Evolutionary conservation across 805 yeast species (phyloP).

Genomic region (Diddensiella santjacobensis): DNA sequence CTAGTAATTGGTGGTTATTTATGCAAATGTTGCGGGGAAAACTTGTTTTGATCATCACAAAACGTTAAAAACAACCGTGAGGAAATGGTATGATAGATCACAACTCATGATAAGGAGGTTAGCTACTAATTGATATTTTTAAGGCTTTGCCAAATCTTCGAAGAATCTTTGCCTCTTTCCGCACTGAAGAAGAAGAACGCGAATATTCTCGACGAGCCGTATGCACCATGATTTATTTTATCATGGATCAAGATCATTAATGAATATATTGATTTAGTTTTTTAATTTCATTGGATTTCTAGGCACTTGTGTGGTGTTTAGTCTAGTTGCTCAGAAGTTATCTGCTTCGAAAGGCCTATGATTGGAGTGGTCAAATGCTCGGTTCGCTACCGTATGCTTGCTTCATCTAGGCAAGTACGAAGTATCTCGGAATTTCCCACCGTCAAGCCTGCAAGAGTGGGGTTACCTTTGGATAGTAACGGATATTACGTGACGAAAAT

Average conservation of each 20-base stretch:
- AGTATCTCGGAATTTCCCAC: no score
- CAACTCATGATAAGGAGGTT: no score
- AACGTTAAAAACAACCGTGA: neutral
- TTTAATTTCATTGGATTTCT: slow-evolving; percentile 68
- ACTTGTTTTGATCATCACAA: no score
- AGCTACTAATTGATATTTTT: neutral
- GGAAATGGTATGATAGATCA: neutral
- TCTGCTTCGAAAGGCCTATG: slow-evolving; percentile 13
- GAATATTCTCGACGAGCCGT: slow-evolving; percentile 66
- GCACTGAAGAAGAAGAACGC: slow-evolving; percentile 84
- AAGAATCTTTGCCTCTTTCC: slow-evolving; percentile 72
- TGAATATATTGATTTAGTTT: slow-evolving; percentile 16
- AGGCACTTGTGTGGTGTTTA: slow-evolving; percentile 75
- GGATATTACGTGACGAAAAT: neutral
- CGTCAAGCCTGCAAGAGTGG: no score
- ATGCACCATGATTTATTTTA: neutral
- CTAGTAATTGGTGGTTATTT: no score
- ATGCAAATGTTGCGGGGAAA: no score
- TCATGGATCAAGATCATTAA: neutral
- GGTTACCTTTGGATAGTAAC: neutral
- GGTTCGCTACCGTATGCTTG: no score
- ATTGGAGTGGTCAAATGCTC: neutral
- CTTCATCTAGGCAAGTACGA: no score
- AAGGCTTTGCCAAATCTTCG: slow-evolving; percentile 70
- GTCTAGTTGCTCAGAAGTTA: slow-evolving; percentile 63